phyloP scores from a whole-genome alignment of 2,329 filamentous ascomycete genomes.

The Microdochium nivale region DNA sequence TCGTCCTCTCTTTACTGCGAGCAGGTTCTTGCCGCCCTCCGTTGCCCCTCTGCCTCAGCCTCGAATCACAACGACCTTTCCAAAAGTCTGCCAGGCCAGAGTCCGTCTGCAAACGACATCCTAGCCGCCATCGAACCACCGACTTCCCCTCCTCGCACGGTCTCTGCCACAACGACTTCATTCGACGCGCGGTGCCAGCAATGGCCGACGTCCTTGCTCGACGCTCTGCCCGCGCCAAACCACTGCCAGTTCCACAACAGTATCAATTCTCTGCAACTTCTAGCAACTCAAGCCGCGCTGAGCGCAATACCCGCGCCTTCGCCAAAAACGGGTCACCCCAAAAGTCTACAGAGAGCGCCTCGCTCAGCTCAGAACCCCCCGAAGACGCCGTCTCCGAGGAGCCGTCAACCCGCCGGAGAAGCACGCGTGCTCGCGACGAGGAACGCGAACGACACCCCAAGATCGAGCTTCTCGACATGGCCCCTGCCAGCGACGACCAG shows the following conservation, averaged over 20 bases:
- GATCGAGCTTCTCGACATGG: constrained; percentile 39
- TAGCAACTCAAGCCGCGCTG: constrained; percentile 66
- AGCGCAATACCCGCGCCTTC: constrained; percentile 64
- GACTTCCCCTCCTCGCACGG: constrained; percentile 6
- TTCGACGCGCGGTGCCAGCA: background rate
- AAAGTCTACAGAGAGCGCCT: constrained; percentile 67
- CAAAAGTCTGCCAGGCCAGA: no score
- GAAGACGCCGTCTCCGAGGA: constrained; percentile 55
- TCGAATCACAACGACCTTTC: no score
- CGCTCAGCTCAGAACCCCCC: constrained; percentile 60
- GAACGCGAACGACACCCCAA: constrained; percentile 38
- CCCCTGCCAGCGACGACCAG: constrained; percentile 51
- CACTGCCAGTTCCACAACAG: constrained; percentile 59
- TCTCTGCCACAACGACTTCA: constrained; percentile 9
- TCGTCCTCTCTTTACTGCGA: no score
- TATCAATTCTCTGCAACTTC: constrained; percentile 73
- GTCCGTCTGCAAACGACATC: no score
- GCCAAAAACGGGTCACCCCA: constrained; percentile 65
- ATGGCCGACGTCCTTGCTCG: constrained; percentile 57
- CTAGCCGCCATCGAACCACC: background rate
- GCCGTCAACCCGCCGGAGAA: constrained; percentile 63
- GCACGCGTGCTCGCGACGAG: constrained; percentile 65
- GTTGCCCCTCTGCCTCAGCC: no score
- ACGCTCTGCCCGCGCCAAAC: constrained; percentile 85
- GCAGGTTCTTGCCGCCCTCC: no score